Evolutionary conservation across 257 asterid genomes (phyloP).

Genomic region (Penstemon newberryi): DNA sequence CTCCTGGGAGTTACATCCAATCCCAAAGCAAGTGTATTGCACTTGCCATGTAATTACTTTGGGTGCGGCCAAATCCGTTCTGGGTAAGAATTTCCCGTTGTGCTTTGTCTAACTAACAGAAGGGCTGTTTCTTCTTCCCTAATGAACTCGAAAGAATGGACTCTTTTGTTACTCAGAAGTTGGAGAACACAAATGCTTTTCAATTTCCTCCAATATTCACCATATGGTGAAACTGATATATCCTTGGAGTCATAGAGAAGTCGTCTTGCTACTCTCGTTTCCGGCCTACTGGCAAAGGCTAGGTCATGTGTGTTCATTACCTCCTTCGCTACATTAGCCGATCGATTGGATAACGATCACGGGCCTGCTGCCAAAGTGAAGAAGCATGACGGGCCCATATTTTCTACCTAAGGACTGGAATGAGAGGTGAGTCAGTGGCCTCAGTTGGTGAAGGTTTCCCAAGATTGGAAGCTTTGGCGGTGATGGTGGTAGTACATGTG

Average conservation of each 20-base stretch:
- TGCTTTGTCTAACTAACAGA: too few species aligned
- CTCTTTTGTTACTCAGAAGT: conserved; percentile 33
- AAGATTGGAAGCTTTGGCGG: too few species aligned
- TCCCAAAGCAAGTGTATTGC: too few species aligned
- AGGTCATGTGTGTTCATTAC: conserved; percentile 42
- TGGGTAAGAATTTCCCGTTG: too few species aligned
- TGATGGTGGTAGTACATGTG: not conserved
- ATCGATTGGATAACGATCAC: conserved; percentile 31
- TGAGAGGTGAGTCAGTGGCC: too few species aligned
- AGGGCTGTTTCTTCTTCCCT: conserved; percentile 38
- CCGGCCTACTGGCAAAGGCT: conserved; percentile 27
- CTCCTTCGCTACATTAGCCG: conserved; percentile 31
- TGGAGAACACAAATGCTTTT: too few species aligned
- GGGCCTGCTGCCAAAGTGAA: conserved; percentile 28
- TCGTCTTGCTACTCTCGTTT: not conserved
- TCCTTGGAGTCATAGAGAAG: conserved; percentile 32
- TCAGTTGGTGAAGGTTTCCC: too few species aligned
- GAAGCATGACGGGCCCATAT: too few species aligned
- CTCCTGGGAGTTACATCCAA: too few species aligned
- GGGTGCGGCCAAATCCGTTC: too few species aligned
- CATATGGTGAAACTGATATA: conserved; percentile 34
- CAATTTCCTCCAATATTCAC: conserved; percentile 44
- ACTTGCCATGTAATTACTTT: too few species aligned
- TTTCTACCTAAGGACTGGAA: too few species aligned
- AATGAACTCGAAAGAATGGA: conserved; percentile 24